Base-by-base conservation (phyloP, 2,329 filamentous ascomycete species). In the Talaromyces sp. region DNA sequence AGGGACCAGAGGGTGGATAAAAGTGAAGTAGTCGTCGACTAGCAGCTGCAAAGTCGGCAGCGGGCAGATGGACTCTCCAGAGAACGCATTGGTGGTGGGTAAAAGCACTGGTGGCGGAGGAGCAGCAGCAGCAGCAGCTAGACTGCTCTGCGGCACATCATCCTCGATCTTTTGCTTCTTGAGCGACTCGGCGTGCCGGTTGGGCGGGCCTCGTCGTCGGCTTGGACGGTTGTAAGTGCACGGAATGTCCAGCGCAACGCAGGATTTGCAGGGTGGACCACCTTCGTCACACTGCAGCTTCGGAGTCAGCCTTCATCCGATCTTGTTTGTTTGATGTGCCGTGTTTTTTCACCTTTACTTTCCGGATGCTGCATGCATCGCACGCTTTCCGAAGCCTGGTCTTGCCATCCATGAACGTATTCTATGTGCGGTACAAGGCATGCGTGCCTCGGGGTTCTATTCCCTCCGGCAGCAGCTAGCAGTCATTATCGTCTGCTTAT, bases 221-320 rank as follows among this genome's bases (percentile, higher is more conserved):
- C 83, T 87, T 30, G 86, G 86, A 65, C 87, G 79, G 55, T 87
- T 81, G 70, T 87, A 89, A 61, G 87, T 89, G 71, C 87, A 89
- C 30, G 85, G 85, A 56, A 89, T 88, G 64, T 88, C 85, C 65
- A 89, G 78, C 58, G 83, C 82, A 50, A 84, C 80, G 73, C 87
- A 89, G 54, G 86, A 86, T 70, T 83, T 79, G 76, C 87, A 89
- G 54, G 87, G 87, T 31, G 85, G 85, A n/a, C 86, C 86, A 47
- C 81, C 80, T 68, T 87, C 85, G 70, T 89, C 87, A 75, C 87
- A 89, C 83, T 88, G 64, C 57, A 57, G 52, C 44, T 5, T 9
- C 8, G 14, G 18, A 44, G 44, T 47, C 18, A 47, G 44, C 44
- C 5, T 47, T 27, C 4, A 27, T 47, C 44, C 23, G n/a, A 6